phyloP scores from a whole-genome alignment of 768 basidiomycete genomes.

The Collybia sordida region DNA sequence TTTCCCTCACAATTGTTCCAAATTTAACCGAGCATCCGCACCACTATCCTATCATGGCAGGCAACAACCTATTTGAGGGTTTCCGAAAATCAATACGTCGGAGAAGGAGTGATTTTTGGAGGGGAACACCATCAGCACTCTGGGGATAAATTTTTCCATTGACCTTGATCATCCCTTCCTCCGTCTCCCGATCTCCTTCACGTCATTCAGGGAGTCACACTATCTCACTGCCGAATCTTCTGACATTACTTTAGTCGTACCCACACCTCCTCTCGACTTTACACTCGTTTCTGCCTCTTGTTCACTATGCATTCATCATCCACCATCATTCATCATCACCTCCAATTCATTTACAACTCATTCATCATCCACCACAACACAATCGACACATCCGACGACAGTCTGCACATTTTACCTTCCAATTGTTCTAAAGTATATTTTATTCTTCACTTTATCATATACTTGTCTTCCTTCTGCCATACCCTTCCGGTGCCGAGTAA shows the following conservation, averaged over 20 bases:
- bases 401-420: conserved; percentile 41
- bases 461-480: conserved; percentile 27
- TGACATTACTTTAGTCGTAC: conserved; percentile 37
- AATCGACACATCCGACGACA: conserved; percentile 52
- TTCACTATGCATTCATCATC: conserved; percentile 58
- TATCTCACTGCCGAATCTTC: conserved; percentile 21
- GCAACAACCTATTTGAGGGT: conserved; percentile 46
- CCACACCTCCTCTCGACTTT: conserved; percentile 35
- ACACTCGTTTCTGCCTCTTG: conserved; percentile 41
- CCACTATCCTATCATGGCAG: conserved; percentile 48
- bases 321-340: conserved; percentile 43
- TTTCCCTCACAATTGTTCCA: conserved; percentile 67
- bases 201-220: conserved; percentile 18
- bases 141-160: conserved; percentile 33
- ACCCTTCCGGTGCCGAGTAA: conserved; percentile 33
- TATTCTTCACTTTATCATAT: conserved; percentile 83
- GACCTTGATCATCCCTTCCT: conserved; percentile 29
- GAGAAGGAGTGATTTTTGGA: conserved; percentile 22
- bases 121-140: conserved; percentile 14
- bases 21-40: conserved; percentile 34
- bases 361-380: conserved; percentile 19
- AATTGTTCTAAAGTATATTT: conserved; percentile 70
- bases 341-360: conserved; percentile 34
- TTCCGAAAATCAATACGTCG: conserved; percentile 21
- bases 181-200: conserved; percentile 26